Evolutionary conservation across 148 eudicot genomes (phyloP).

Genomic region (Fagopyrum homotropicum): DNA sequence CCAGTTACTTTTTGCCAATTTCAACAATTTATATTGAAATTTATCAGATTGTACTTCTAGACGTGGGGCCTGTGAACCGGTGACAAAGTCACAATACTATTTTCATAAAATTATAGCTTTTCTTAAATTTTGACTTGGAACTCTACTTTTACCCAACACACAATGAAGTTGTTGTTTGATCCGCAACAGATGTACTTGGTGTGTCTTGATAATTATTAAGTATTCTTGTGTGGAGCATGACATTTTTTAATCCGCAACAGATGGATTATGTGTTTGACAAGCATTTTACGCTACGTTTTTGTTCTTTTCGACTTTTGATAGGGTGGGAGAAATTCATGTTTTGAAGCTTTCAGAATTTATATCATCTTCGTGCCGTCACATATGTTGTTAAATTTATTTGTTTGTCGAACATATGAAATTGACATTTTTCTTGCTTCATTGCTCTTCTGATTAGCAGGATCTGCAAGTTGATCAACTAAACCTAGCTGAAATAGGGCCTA

Average conservation of each 20-base stretch:
- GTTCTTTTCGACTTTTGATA: background rate
- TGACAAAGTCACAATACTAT: background rate
- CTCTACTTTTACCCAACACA: background rate
- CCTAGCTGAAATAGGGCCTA: constrained; percentile 84
- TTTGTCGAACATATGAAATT: background rate
- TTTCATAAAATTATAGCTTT: background rate
- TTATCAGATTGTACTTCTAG: background rate
- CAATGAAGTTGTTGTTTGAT: background rate
- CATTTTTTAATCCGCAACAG: background rate
- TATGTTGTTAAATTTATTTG: background rate
- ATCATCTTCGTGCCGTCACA: background rate
- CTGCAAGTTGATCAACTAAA: constrained; percentile 81
- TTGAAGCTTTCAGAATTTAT: background rate
- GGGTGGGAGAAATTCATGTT: background rate
- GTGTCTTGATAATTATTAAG: background rate
- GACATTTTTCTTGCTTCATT: background rate
- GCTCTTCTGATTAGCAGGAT: constrained; percentile 40
- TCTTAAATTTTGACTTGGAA: background rate
- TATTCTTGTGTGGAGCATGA: background rate
- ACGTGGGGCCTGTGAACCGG: background rate
- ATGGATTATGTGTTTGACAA: background rate
- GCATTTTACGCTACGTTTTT: background rate
- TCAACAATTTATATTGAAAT: background rate
- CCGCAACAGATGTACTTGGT: background rate
- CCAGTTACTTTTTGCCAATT: background rate